phyloP scores from a whole-genome alignment of 208 protist genomes.

The Balamuthia mandrillaris region DNA sequence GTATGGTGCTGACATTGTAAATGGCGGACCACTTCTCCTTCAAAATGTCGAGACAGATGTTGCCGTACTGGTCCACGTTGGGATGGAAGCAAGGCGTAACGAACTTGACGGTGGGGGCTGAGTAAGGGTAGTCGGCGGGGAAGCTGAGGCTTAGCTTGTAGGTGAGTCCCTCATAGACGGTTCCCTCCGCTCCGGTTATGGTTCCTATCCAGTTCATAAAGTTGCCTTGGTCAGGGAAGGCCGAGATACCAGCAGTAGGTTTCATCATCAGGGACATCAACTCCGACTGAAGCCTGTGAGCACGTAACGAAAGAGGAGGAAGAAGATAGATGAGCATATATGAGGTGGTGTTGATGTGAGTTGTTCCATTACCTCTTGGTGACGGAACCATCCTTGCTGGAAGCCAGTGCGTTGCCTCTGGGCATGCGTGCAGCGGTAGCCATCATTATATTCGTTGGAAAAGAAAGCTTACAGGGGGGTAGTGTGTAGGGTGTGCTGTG shows the following conservation, averaged over 20 bases:
- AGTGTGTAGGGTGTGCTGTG: too few species aligned
- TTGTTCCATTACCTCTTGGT: too few species aligned
- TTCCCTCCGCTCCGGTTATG: slow-evolving; percentile 78
- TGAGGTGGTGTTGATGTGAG: too few species aligned
- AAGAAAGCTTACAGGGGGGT: too few species aligned
- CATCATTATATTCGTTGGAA: too few species aligned
- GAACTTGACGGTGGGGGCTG: slow-evolving; percentile 87
- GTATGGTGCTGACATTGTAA: slow-evolving; percentile 87
- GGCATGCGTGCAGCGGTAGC: too few species aligned
- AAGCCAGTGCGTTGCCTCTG: too few species aligned
- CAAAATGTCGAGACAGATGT: slow-evolving; percentile 94
- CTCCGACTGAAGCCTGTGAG: not conserved
- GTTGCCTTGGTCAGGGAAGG: slow-evolving; percentile 90
- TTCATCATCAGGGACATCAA: slow-evolving; percentile 61
- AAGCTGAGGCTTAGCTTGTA: slow-evolving; percentile 88
- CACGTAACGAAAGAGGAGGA: too few species aligned
- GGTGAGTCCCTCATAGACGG: slow-evolving; percentile 85
- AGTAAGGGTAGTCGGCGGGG: slow-evolving; percentile 88
- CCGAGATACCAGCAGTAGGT: slow-evolving; percentile 81
- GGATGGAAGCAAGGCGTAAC: slow-evolving; percentile 91
- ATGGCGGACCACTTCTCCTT: slow-evolving; percentile 95
- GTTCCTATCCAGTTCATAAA: slow-evolving; percentile 87
- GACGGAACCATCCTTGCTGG: too few species aligned
- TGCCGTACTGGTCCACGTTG: slow-evolving; percentile 87
- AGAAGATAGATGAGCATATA: too few species aligned